Percentiles rank a stretch among this genome's conserved stretches.
These are phyloP conservation scores for Pyrenochaeta sp. DNA, from an alignment of 2,329 filamentous ascomycete species.

Conservation along the genomic window DNA sequence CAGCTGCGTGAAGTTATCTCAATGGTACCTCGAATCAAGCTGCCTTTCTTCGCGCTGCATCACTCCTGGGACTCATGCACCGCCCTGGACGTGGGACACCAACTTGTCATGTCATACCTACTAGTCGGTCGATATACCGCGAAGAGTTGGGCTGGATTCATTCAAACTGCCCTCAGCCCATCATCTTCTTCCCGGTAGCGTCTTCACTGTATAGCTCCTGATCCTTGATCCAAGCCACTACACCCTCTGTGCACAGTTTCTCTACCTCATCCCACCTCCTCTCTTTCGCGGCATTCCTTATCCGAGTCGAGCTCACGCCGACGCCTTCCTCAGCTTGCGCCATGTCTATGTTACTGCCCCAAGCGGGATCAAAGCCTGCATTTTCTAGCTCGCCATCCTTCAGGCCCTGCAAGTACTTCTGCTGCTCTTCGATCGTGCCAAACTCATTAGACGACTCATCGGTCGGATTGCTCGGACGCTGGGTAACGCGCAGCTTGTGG, in stretches of 20 bases:
- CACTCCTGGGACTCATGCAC: neutral
- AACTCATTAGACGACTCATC: slow-evolving; percentile 61
- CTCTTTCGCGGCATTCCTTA: slow-evolving; percentile 64
- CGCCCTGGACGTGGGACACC: neutral
- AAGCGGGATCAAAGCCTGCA: slow-evolving; percentile 65
- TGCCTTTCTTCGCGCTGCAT: neutral
- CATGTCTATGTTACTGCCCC: slow-evolving; percentile 69
- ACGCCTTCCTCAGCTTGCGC: slow-evolving; percentile 60
- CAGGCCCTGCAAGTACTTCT: slow-evolving; percentile 62
- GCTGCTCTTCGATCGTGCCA: slow-evolving; percentile 65
- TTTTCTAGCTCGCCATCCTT: slow-evolving; percentile 57
- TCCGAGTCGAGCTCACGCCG: slow-evolving; percentile 67
- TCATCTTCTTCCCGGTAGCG: slow-evolving; percentile 47
- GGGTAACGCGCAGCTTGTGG: slow-evolving; percentile 70
- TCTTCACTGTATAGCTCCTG: slow-evolving; percentile 64
- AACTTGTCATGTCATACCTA: neutral
- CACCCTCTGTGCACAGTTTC: slow-evolving; percentile 64
- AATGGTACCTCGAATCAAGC: neutral
- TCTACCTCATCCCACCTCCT: slow-evolving; percentile 59
- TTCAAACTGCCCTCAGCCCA: slow-evolving; percentile 32
- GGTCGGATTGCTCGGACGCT: slow-evolving; percentile 59
- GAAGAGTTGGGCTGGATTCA: neutral
- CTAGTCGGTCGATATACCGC: neutral
- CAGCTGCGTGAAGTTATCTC: neutral
- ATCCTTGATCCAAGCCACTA: slow-evolving; percentile 66